Evolutionary conservation across 1,284 basidiomycete genomes (phyloP).

Genomic region (Rhizopogon parksii): DNA sequence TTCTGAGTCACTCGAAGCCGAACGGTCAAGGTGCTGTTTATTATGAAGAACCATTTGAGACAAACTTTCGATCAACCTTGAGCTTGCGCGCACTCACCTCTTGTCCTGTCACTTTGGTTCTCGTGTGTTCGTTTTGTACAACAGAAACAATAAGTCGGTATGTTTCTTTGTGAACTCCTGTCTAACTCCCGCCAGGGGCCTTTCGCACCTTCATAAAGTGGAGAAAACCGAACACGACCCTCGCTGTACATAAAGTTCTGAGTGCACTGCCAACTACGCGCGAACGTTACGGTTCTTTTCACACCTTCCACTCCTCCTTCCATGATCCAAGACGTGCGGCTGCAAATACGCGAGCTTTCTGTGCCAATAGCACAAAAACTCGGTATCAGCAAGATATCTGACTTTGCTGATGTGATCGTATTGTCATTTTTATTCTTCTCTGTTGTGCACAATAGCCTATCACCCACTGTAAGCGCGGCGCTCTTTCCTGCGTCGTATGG

Average conservation of each 20-base stretch:
- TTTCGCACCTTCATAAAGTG: neutral
- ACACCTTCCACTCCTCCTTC: neutral
- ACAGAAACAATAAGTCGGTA: neutral
- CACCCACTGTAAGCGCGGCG: conserved; percentile 39
- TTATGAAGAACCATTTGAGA: neutral
- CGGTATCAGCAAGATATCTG: conserved; percentile 38
- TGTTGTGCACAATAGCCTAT: conserved; percentile 42
- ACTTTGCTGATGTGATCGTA: conserved; percentile 64
- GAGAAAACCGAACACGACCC: neutral
- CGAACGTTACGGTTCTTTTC: neutral
- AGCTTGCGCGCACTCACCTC: too few relatives aligned
- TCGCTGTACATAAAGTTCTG: neutral
- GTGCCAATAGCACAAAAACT: conserved; percentile 19
- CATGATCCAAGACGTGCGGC: conserved; percentile 26
- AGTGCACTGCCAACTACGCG: neutral
- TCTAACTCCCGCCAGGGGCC: neutral
- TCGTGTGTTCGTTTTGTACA: neutral
- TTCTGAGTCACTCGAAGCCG: neutral
- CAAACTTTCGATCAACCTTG: neutral
- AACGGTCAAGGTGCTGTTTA: too few relatives aligned
- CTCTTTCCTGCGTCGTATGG: conserved; percentile 40
- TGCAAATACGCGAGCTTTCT: conserved; percentile 21
- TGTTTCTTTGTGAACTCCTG: neutral
- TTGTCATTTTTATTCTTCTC: conserved; percentile 46
- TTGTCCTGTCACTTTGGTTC: neutral